Base-by-base conservation (phyloP, 352 stramenopile species). In the Phytophthora litchii region DNA sequence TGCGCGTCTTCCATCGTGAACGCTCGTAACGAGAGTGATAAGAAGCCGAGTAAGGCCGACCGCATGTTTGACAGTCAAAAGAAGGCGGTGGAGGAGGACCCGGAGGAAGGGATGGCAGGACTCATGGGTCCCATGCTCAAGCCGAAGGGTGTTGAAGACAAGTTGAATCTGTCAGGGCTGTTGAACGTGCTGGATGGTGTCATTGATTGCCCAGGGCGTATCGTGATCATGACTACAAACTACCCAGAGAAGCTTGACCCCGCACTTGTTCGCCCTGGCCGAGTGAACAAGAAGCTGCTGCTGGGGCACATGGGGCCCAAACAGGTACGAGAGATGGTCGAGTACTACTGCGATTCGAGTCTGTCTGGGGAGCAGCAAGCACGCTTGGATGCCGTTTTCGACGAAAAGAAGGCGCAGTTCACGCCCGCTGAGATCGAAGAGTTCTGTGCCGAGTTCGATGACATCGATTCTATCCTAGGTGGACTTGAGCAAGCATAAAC, bases 201-300 rank as follows among this genome's bases (percentile, higher is more conserved):
- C 6, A 89, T 97, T 17, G 89, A 97, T 58, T 91, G 74, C 16
- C 85, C 87, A 16, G 89, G 84, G 0, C 82, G 90, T 40, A 97
- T 98, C 53, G 74, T 97, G 1, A 91, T 98, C 67, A 96, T 97
- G 83, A 97, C 93, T 9, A 96, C 88, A 13, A 98, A 98, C 69
- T 87, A 97, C 61, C 93, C 89, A 10, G 93, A 98, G 68, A 92
- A 90, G 50, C 78, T 98, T n/a, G 92, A 98, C 64, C 76, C 86
- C 7, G 92, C 92, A 21, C 78, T 98, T 4, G 87, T 98, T 5
- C 84, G 92, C 4, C 92, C 92, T 1, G 92, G 91, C 0, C 84
- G 91, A 34, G 85, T 98, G 17, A 94, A 97, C 70, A 91, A 92
- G 72, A 91, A 93, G 60, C 37, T 97, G 27, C 36, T 84, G 34